Percentiles rank a stretch among this genome's conserved stretches.
These are phyloP conservation scores for Prunus kanzakura DNA, from an alignment of 306 rosid genomes.

Conservation along the genomic window DNA sequence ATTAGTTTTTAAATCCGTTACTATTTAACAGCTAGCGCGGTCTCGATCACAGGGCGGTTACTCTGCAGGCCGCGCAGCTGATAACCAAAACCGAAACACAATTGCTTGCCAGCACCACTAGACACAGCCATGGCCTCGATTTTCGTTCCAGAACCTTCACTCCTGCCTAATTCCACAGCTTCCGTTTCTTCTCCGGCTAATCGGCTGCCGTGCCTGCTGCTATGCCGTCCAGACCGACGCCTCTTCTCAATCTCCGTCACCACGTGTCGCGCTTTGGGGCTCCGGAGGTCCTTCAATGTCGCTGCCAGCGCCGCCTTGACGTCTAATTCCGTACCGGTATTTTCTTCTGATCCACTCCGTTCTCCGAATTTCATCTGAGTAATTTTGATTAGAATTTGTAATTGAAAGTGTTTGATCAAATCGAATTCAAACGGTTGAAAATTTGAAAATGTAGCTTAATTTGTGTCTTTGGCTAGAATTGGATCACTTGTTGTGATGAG, in stretches of 20 bases:
- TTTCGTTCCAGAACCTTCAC: slow-evolving; percentile 24
- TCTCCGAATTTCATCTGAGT: background rate
- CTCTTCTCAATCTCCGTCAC: slow-evolving; percentile 16
- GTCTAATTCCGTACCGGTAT: slow-evolving; percentile 61
- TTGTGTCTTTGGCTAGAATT: background rate
- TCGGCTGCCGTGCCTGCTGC: slow-evolving; percentile 25
- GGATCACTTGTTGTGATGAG: background rate
- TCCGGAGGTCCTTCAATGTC: slow-evolving; percentile 28
- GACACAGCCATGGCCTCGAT: slow-evolving; percentile 45
- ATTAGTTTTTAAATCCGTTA: background rate
- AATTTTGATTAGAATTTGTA: background rate
- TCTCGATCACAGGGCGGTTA: background rate
- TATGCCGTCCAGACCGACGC: slow-evolving; percentile 23
- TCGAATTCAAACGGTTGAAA: background rate
- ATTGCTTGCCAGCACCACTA: background rate
- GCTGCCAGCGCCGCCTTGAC: slow-evolving; percentile 43
- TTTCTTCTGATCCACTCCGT: background rate
- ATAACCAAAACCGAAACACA: background rate
- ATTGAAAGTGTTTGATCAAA: background rate
- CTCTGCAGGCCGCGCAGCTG: background rate
- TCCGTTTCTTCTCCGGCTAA: background rate
- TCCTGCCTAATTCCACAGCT: slow-evolving; percentile 1
- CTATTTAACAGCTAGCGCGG: background rate
- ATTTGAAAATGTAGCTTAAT: background rate
- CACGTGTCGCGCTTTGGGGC: slow-evolving; percentile 22